Evolutionary conservation across 805 yeast species (phyloP).

Genomic region (Lachancea cidri): DNA sequence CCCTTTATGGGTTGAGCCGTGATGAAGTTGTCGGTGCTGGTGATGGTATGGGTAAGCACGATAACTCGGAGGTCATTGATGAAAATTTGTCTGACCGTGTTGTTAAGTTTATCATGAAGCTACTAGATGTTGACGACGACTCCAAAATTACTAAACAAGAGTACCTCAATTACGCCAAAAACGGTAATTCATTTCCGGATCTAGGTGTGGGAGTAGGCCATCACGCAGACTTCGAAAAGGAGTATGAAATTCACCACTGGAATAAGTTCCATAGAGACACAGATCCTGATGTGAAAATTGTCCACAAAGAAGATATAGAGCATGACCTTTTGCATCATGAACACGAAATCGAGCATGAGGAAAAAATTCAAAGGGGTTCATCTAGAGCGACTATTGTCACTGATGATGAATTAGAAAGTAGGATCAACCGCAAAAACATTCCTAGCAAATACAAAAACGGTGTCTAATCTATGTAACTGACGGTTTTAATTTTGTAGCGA

Average conservation of each 20-base stretch:
- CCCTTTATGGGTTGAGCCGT: constrained; percentile 74
- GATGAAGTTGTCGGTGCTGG: constrained; percentile 79
- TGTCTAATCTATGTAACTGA: constrained; percentile 1
- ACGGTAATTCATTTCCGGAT: constrained; percentile 79
- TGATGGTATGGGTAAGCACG: constrained; percentile 81
- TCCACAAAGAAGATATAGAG: constrained; percentile 85
- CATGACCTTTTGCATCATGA: constrained; percentile 81
- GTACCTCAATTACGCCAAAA: constrained; percentile 54
- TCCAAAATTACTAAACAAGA: constrained; percentile 62
- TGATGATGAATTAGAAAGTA: constrained; percentile 37
- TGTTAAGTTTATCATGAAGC: constrained; percentile 44
- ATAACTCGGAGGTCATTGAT: constrained; percentile 56
- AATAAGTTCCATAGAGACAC: constrained; percentile 63
- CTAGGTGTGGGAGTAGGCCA: constrained; percentile 92
- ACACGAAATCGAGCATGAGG: constrained; percentile 69
- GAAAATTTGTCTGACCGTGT: constrained; percentile 51
- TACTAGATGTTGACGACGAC: constrained; percentile 65
- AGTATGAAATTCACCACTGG: constrained; percentile 96
- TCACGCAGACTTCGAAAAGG: constrained; percentile 88
- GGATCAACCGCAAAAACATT: constrained; percentile 34
- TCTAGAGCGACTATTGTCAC: constrained; percentile 34
- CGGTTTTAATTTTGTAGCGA: background rate
- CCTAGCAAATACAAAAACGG: constrained; percentile 37
- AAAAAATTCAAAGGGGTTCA: constrained; percentile 32
- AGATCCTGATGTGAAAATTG: constrained; percentile 76